Evolutionary conservation across 2,329 filamentous ascomycete genomes (phyloP).

Genomic region (Aureobasidium sp.): DNA sequence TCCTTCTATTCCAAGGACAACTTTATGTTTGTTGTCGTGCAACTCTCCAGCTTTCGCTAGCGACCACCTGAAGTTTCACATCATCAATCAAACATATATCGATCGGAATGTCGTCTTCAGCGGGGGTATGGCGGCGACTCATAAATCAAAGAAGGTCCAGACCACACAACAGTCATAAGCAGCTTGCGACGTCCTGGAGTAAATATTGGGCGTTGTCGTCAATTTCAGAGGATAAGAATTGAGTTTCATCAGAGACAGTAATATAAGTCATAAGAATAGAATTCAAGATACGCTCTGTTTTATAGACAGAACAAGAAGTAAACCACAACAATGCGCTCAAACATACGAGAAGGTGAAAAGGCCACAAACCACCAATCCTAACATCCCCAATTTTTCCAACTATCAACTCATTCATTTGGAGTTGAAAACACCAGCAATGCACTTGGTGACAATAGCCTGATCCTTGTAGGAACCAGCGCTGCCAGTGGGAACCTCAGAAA

Average conservation of each 20-base stretch:
- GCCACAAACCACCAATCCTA: neutral
- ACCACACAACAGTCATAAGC: too few species aligned
- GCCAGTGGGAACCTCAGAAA: constrained; percentile 24
- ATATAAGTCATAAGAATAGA: neutral
- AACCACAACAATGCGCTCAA: neutral
- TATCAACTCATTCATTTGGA: neutral
- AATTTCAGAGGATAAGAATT: too few species aligned
- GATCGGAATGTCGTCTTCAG: too few species aligned
- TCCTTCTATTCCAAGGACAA: too few species aligned
- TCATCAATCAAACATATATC: too few species aligned
- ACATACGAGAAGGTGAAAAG: neutral
- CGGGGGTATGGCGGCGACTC: too few species aligned
- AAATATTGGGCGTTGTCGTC: too few species aligned
- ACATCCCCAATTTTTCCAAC: neutral
- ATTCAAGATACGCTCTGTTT: neutral
- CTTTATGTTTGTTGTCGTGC: too few species aligned
- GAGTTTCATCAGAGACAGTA: neutral
- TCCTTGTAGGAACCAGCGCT: constrained; percentile 23
- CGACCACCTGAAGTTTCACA: too few species aligned
- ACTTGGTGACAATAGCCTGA: constrained; percentile 23
- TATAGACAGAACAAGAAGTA: neutral
- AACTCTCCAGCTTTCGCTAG: too few species aligned
- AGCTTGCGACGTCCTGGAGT: too few species aligned
- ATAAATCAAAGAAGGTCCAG: too few species aligned
- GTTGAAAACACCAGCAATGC: constrained; percentile 26